These are phyloP conservation scores for Eutrema japonicum DNA, from an alignment of 345 rosid species.

Conservation along the genomic window DNA sequence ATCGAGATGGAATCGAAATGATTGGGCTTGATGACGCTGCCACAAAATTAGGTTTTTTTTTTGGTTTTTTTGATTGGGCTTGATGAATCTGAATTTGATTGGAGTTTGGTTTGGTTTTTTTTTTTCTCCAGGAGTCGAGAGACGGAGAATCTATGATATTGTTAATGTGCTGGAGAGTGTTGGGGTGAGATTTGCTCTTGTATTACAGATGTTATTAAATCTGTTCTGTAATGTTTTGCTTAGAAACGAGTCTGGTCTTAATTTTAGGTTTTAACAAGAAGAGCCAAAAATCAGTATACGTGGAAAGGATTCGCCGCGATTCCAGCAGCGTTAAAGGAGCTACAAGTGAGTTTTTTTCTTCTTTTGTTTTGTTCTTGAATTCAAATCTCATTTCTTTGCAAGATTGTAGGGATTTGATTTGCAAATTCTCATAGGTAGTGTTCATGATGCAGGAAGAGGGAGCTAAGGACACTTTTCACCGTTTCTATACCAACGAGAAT, in stretches of 20 bases:
- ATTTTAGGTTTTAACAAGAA: conserved; percentile 66
- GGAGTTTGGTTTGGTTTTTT: not conserved
- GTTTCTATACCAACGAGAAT: conserved; percentile 46
- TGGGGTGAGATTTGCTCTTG: conserved; percentile 57
- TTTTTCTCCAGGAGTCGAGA: conserved; percentile 66
- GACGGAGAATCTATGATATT: conserved; percentile 87
- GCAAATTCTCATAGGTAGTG: not conserved
- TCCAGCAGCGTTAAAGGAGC: conserved; percentile 61
- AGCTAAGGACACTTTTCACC: conserved; percentile 51
- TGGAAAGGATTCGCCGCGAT: conserved; percentile 85
- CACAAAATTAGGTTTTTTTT: conserved; percentile 57
- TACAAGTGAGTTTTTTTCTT: conserved; percentile 49
- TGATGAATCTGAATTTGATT: conserved; percentile 18
- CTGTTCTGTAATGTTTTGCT: not conserved
- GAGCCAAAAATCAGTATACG: conserved; percentile 74
- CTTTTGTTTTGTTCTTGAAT: not conserved
- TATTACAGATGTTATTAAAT: not conserved
- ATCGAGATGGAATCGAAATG: conserved; percentile 63
- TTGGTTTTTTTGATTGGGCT: too few relatives aligned
- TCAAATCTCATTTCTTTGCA: not conserved
- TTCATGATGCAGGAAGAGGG: conserved; percentile 64
- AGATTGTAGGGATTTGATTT: conserved; percentile 15
- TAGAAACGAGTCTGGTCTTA: not conserved
- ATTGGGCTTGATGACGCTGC: conserved; percentile 93
- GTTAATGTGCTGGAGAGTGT: conserved; percentile 89